These are phyloP conservation scores for Myxozyma kluyveri DNA, from an alignment of 805 yeast genomes.

Conservation along the genomic window DNA sequence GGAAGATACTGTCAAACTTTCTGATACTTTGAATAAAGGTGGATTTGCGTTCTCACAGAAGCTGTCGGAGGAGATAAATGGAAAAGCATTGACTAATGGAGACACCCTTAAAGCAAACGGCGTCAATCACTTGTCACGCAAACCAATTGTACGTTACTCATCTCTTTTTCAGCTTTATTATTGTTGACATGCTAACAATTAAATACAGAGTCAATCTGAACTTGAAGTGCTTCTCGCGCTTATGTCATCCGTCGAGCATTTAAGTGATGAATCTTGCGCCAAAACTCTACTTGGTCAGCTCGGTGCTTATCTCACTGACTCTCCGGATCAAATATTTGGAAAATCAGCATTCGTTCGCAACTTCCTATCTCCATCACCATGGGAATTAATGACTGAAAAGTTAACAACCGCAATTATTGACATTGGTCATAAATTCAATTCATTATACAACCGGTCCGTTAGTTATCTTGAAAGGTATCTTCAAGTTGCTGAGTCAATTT, in stretches of 20 bases:
- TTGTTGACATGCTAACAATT: no score
- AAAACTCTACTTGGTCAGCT: conserved; percentile 46
- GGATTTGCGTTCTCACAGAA: conserved; percentile 32
- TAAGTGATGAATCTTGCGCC: conserved; percentile 45
- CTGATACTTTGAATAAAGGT: conserved; percentile 34
- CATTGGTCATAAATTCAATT: conserved; percentile 33
- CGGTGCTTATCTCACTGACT: conserved; percentile 46
- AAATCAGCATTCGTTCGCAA: conserved; percentile 31
- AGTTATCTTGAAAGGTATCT: conserved; percentile 33
- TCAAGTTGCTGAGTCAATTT: conserved; percentile 28
- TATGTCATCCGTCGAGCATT: conserved; percentile 45
- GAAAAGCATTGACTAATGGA: conserved; percentile 30
- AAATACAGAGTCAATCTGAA: conserved; percentile 37
- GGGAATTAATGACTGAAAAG: conserved; percentile 44
- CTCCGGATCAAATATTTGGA: conserved; percentile 46
- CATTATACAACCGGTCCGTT: conserved; percentile 34
- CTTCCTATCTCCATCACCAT: conserved; percentile 42
- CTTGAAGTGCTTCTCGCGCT: conserved; percentile 58
- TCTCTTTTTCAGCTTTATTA: no score
- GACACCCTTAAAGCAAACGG: no score
- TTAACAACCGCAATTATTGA: conserved; percentile 38
- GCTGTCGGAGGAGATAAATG: conserved; percentile 22
- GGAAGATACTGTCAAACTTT: conserved; percentile 26
- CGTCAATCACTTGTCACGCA: no score
- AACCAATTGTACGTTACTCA: no score